phyloP scores from a whole-genome alignment of 2,329 filamentous ascomycete species.

The Daldinia sp. region DNA sequence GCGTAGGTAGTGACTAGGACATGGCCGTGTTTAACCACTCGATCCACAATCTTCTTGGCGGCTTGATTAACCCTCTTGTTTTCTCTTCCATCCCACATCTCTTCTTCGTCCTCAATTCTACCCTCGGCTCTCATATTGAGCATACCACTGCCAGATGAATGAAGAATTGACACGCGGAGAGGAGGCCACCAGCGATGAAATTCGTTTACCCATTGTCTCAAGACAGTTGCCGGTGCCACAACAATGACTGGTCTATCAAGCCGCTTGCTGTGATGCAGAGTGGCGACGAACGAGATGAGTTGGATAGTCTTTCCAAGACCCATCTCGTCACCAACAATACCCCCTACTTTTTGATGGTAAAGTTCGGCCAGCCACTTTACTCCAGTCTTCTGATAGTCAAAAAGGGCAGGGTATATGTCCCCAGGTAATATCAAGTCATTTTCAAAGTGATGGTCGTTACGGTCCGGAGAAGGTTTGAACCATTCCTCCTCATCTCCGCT shows the following conservation, averaged over 20 bases:
- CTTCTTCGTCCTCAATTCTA: slow-evolving; percentile 65
- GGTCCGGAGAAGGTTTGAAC: slow-evolving; percentile 86
- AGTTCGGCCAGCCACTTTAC: slow-evolving; percentile 97
- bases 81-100: slow-evolving; percentile 63
- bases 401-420: slow-evolving; percentile 91
- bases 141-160: slow-evolving; percentile 97
- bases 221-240: slow-evolving; percentile 92
- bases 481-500: slow-evolving; percentile 70
- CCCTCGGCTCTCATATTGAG: slow-evolving; percentile 79
- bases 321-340: slow-evolving; percentile 98
- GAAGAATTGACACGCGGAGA: slow-evolving; percentile 92
- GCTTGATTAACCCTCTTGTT: slow-evolving; percentile 70
- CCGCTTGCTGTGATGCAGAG: slow-evolving; percentile 90
- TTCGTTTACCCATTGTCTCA: slow-evolving; percentile 98
- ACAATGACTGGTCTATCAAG: slow-evolving; percentile 88
- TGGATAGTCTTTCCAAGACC: slow-evolving; percentile 93
- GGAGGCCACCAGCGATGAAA: slow-evolving; percentile 99
- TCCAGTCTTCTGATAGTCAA: slow-evolving; percentile 96
- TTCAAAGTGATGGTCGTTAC: slow-evolving; percentile 79
- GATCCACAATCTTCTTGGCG: slow-evolving; percentile 83
- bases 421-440: slow-evolving; percentile 85
- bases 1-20: slow-evolving; percentile 96
- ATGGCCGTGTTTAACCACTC: slow-evolving; percentile 86
- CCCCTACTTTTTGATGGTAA: slow-evolving; percentile 88
- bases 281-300: slow-evolving; percentile 82